Evolutionary conservation across 768 basidiomycete species (phyloP).

Genomic region (Trametes elegans): DNA sequence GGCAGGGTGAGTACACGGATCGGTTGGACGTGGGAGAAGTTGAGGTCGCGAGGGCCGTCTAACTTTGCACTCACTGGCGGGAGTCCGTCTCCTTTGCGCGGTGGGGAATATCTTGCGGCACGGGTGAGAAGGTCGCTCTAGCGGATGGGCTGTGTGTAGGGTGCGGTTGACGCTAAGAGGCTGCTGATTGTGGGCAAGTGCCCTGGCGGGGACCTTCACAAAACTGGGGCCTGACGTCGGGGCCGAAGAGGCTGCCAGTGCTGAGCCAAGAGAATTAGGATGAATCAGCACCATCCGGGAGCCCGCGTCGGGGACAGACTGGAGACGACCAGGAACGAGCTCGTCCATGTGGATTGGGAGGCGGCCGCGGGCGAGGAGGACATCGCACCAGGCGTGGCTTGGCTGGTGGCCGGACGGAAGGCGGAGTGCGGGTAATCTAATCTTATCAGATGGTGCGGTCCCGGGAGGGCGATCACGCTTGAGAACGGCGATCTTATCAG

Average conservation of each 20-base stretch:
- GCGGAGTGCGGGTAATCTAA: slow-evolving; percentile 6
- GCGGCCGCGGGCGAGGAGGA: background rate
- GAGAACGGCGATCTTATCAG: slow-evolving; percentile 18
- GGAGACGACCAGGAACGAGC: background rate
- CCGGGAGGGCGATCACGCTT: background rate
- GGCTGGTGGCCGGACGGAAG: background rate
- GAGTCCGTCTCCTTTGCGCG: background rate
- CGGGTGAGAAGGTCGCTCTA: too few species aligned
- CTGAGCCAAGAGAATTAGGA: background rate
- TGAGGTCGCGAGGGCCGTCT: background rate
- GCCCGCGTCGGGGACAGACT: background rate
- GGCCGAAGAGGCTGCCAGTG: slow-evolving; percentile 2
- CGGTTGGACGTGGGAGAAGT: slow-evolving; percentile 14
- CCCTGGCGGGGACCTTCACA: slow-evolving; percentile 6
- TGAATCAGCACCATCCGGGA: background rate
- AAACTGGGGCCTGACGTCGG: background rate
- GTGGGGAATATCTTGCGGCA: too few species aligned
- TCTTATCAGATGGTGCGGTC: slow-evolving; percentile 15
- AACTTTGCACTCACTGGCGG: slow-evolving; percentile 8
- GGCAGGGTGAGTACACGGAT: slow-evolving; percentile 9
- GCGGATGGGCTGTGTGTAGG: too few species aligned
- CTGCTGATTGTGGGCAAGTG: background rate
- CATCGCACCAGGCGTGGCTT: background rate
- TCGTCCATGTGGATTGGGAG: slow-evolving; percentile 7
- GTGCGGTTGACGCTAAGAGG: background rate